Conservation (phyloP, 148 eudicot species). For the Fallopia convolvulus region DNA sequence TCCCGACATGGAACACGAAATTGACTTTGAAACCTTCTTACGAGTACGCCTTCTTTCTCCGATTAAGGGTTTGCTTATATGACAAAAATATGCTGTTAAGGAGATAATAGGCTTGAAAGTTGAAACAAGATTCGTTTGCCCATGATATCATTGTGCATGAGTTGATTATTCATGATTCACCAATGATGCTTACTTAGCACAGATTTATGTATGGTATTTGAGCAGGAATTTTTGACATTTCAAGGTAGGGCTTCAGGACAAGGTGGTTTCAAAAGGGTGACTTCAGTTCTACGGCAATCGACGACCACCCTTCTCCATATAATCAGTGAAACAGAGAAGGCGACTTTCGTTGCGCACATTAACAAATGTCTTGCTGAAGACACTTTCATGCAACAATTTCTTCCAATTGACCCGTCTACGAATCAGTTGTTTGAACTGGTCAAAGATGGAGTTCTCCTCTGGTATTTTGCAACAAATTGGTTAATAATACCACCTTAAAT, state of each 20-base stretch:
- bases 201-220: not conserved
- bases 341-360: slow-evolving; percentile 67
- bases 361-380: slow-evolving; percentile 68
- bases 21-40: slow-evolving; percentile 80
- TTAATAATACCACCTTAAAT: not conserved
- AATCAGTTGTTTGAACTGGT: slow-evolving; percentile 70
- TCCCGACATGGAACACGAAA: slow-evolving; percentile 49
- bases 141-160: not conserved
- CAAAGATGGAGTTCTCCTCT: slow-evolving; percentile 82
- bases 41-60: slow-evolving; percentile 41
- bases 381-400: slow-evolving; percentile 56
- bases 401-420: slow-evolving; percentile 63
- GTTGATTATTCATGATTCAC: not conserved
- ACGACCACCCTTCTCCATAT: slow-evolving; percentile 78
- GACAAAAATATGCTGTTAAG: too few species aligned
- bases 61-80: not conserved
- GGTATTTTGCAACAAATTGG: slow-evolving; percentile 31
- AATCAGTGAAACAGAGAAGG: slow-evolving; percentile 78
- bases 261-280: slow-evolving; percentile 45
- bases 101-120: not conserved
- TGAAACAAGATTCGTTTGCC: not conserved
- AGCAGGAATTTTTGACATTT: slow-evolving; percentile 56
- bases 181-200: not conserved
- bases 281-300: slow-evolving; percentile 76
- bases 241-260: slow-evolving; percentile 52